Percentiles rank a stretch among this genome's conserved stretches.
phyloP scores from a whole-genome alignment of 805 yeast genomes.

The Pichia scutulata region DNA sequence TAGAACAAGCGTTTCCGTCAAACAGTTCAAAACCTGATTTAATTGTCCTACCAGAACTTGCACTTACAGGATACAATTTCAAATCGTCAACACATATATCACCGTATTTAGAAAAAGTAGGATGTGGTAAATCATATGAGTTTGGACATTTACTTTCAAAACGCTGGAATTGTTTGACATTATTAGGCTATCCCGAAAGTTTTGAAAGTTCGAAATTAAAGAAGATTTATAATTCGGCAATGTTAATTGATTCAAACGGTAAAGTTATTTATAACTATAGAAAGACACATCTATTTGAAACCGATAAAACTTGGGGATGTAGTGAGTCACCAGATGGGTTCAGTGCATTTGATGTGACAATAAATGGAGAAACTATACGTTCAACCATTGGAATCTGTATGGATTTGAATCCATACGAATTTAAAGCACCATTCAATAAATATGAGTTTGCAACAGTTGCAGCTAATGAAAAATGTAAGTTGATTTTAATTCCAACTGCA shows the following conservation, averaged over 20 bases:
- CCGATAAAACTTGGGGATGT: constrained; percentile 80
- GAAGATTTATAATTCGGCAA: constrained; percentile 61
- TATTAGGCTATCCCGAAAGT: constrained; percentile 78
- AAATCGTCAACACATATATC: constrained; percentile 35
- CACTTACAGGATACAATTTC: constrained; percentile 80
- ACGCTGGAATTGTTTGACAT: constrained; percentile 50
- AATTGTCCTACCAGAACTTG: constrained; percentile 76
- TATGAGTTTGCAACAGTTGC: constrained; percentile 65
- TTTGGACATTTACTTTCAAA: constrained; percentile 52
- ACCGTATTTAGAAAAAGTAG: constrained; percentile 48
- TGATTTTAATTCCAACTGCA: constrained; percentile 77
- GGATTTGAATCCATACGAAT: constrained; percentile 87
- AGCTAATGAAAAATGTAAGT: constrained; percentile 36
- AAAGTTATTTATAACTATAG: constrained; percentile 56
- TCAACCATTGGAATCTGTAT: constrained; percentile 81
- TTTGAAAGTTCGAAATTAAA: background rate
- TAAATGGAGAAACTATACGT: constrained; percentile 27
- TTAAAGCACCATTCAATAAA: constrained; percentile 66
- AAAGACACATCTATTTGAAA: constrained; percentile 66
- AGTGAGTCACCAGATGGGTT: constrained; percentile 59
- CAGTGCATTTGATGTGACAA: constrained; percentile 36
- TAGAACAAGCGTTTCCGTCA: constrained; percentile 25
- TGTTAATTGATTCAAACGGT: constrained; percentile 55
- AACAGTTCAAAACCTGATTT: constrained; percentile 41
- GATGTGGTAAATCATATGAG: constrained; percentile 34